Percentiles rank a stretch among this genome's conserved stretches.
These are phyloP conservation scores for Trichosporon sp. DNA, from an alignment of 1,284 basidiomycete species.

Conservation along the genomic window DNA sequence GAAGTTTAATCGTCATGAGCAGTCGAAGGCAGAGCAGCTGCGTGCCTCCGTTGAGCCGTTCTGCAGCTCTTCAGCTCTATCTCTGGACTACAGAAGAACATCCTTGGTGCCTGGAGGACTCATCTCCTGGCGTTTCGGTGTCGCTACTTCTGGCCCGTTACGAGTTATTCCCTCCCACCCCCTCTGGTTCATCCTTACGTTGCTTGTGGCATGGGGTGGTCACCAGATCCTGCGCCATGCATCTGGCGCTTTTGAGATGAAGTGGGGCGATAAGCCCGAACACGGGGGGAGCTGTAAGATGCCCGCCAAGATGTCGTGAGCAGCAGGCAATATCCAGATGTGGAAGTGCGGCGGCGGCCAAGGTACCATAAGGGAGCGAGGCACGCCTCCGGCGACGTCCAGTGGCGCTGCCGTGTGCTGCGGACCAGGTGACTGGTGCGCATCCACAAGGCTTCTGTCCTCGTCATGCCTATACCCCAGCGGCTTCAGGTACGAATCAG, in stretches of 20 bases:
- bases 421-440: neutral
- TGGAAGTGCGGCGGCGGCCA: neutral
- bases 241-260: neutral
- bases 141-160: neutral
- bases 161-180: neutral
- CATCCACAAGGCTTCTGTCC: neutral
- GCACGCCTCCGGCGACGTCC: neutral
- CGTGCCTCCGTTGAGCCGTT: neutral
- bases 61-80: neutral
- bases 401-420: neutral
- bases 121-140: constrained; percentile 1
- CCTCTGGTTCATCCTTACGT: neutral
- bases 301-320: neutral
- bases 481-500: neutral
- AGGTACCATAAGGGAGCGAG: neutral
- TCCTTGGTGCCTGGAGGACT: neutral
- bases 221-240: neutral
- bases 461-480: neutral
- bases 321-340: neutral
- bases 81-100: neutral
- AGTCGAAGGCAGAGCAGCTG: neutral
- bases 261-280: constrained; percentile 6
- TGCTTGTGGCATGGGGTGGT: neutral
- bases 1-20: neutral
- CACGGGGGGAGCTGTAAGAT: neutral